These are phyloP conservation scores for Grifola frondosa DNA, from an alignment of 1,284 basidiomycete genomes.

Conservation along the genomic window DNA sequence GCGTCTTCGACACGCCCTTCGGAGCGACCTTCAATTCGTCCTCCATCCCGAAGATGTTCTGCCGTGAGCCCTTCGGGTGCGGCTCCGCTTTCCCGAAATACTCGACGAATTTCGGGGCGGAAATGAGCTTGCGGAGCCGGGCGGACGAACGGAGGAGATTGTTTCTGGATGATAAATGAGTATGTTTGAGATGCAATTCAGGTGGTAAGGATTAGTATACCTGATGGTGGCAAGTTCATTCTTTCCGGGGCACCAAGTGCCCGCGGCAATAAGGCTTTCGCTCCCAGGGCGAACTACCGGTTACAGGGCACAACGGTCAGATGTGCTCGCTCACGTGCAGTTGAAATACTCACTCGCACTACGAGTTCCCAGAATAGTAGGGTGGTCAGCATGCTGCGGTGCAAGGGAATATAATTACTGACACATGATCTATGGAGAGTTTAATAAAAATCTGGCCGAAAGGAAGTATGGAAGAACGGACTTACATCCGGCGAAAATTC, in stretches of 20 bases:
- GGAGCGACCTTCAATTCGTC: slow-evolving; percentile 86
- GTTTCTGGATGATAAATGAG: slow-evolving; percentile 38
- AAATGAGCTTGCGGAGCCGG: slow-evolving; percentile 67
- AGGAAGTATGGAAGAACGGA: slow-evolving; percentile 16
- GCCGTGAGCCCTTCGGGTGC: slow-evolving; percentile 57
- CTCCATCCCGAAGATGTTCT: slow-evolving; percentile 78
- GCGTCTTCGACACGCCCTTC: slow-evolving; percentile 83
- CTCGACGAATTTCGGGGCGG: slow-evolving; percentile 62
- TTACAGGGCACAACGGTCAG: neutral
- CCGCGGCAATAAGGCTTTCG: slow-evolving; percentile 74
- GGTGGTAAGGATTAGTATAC: slow-evolving; percentile 33
- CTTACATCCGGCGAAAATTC: slow-evolving; percentile 76
- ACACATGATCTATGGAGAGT: slow-evolving; percentile 41
- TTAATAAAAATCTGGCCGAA: slow-evolving; percentile 1
- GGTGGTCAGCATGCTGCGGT: no score
- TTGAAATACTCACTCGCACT: slow-evolving; percentile 16
- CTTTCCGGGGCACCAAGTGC: slow-evolving; percentile 82
- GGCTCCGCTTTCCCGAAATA: slow-evolving; percentile 72
- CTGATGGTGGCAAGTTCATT: slow-evolving; percentile 76
- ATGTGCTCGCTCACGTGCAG: neutral
- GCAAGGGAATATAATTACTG: slow-evolving; percentile 14
- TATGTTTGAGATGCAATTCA: neutral
- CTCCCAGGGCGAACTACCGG: slow-evolving; percentile 66
- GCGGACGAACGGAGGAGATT: slow-evolving; percentile 64
- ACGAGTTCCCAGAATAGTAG: no score